Base-by-base conservation (phyloP, 768 basidiomycete genomes). In the Mycena venus region DNA sequence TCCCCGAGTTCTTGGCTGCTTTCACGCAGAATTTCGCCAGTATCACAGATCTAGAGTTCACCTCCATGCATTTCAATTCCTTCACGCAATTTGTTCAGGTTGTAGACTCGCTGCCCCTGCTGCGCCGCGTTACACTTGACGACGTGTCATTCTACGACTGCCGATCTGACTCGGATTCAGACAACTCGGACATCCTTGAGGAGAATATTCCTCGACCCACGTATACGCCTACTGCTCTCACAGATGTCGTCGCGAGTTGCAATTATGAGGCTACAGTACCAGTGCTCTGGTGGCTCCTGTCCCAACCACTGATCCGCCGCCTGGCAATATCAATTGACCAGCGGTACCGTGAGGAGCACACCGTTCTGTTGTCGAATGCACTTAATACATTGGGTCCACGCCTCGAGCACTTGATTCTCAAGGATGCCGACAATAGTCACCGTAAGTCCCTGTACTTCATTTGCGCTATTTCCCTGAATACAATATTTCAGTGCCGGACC, bases 1-100 rank as follows among this genome's bases (percentile, higher is more conserved):
- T 44, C n/a, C 59, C 64, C 7, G 8, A n/a, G 47, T 62, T 68
- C 36, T 42, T 61, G 4, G 2, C 34, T 4, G 66, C 61, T 1
- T 8, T 68, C 5, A 31, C 66, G 4, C n/a, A 62, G 29, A 73
- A 68, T 17, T 68, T 73, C 25, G 2, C 38, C 15, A 49, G 60
- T 32, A 9, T 73, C 0, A 68, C 67, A 2, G 72, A 56, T 1
- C 44, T 74, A 11, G 60, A 74, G 34, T 44, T 74, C 4, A 31
- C 11, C 3, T 47, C 51, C 8, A 32, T 74, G 19, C 36, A 58
- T 27, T 74, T 68, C 8, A 27, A 47, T 3, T 49, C 72, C 0
- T 74, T 74, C 15, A 2, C 17, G 9, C 67, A 74, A 27, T 38
- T 69, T 32, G 23, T 63, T 4, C 19, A 69, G 8, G 2, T 69